Evolutionary conservation across 192 early-diverging fungal species (phyloP).

Genomic region (Diversispora eburnea): DNA sequence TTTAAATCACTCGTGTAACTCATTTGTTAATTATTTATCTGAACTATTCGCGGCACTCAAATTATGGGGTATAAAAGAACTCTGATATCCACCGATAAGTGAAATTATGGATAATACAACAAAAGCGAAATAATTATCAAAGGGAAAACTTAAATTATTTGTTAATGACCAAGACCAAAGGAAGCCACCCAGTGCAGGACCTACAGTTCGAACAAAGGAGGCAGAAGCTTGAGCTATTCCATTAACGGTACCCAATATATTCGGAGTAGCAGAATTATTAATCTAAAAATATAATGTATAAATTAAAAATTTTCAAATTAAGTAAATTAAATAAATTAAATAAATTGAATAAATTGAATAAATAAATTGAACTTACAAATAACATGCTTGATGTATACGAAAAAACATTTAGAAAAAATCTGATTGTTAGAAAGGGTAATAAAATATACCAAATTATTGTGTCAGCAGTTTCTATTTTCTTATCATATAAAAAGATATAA

Average conservation of each 20-base stretch:
- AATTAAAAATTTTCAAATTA: not conserved
- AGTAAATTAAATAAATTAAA: not conserved
- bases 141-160: conserved; percentile 44
- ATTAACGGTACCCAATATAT: conserved; percentile 54
- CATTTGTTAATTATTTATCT: no score
- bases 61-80: conserved; percentile 33
- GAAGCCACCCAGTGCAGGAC: conserved; percentile 52
- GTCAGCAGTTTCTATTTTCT: not conserved
- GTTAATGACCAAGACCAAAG: conserved; percentile 55
- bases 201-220: conserved; percentile 45
- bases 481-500: conserved; percentile 26
- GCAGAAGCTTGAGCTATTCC: conserved; percentile 54
- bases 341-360: not conserved
- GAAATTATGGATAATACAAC: conserved; percentile 44
- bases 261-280: conserved; percentile 47
- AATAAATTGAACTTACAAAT: conserved; percentile 41
- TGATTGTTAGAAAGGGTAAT: conserved; percentile 5
- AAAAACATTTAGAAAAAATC: conserved; percentile 31
- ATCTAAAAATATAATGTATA: conserved; percentile 34
- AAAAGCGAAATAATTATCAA: conserved; percentile 55
- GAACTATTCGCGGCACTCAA: not conserved
- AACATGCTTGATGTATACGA: conserved; percentile 49
- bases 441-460: not conserved
- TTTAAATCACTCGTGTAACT: no score
- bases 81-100: conserved; percentile 39